Evolutionary conservation across 345 rosid species (phyloP), one percentile per base, ranked within the genome.

Genomic region (Ceriops tagal): DNA sequence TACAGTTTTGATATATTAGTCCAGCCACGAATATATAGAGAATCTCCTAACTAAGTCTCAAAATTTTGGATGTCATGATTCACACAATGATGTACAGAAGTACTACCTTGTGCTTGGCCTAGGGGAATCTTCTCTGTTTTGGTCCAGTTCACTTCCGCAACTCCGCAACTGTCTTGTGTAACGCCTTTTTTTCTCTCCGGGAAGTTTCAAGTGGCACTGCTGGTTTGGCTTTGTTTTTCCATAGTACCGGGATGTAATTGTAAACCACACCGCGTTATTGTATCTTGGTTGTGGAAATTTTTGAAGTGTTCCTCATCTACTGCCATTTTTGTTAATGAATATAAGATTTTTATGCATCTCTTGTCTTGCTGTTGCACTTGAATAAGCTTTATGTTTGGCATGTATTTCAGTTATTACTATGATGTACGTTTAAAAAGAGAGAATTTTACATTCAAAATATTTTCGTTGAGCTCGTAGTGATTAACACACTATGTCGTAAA

Each of bases 51-150:
- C 63, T 32, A 65, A 68, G 80, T 72, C 71, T 76, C 72, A 71
- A 75, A 83, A 71, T 81, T 83, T 81, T 78, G 81, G 73, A 19
- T 66, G 74, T 73, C 64, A 6, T 37, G 64, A 61, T 62, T 53
- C 32, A 77, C n/a, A 51, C 58, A 56, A 46, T 76, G 59, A 67
- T 82, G 79, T 76, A 70, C 71, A 68, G 77, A 71, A 69, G 75
- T 58, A 72, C 68, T 24, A 73, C 65, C 53, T 15, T 61, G 39
- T 68, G 78, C 34, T 31, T 64, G 57, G 73, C 65, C 68, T 67
- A 26, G 28, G 70, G 77, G 74, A 59, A 21, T 70, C 74, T 71
- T 68, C 74, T 64, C 34, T 73, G 72, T 66, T 69, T 72, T 81
- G 66, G 64, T 76, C 66, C 58, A 43, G 49, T 56, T 68, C 75